These are phyloP conservation scores for Leccinum variicolor DNA, from an alignment of 768 basidiomycete species.

Conservation along the genomic window DNA sequence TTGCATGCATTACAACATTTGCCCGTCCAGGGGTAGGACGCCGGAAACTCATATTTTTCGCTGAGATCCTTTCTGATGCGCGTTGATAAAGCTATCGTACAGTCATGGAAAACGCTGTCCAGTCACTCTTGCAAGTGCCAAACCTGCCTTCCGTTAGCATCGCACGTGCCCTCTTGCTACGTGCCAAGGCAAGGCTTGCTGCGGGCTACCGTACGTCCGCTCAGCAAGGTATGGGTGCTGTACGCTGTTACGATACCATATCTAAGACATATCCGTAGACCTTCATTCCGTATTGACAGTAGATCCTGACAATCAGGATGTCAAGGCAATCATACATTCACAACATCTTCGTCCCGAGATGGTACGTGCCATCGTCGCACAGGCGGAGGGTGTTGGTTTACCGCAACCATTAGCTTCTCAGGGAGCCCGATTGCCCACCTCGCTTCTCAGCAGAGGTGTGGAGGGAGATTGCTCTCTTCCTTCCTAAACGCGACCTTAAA, in stretches of 20 bases:
- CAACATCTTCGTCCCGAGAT: constrained; percentile 52
- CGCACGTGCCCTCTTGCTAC: constrained; percentile 59
- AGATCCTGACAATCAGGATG: constrained; percentile 71
- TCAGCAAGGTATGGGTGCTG: constrained; percentile 50
- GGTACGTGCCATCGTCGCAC: constrained; percentile 31
- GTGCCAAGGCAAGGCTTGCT: constrained; percentile 62
- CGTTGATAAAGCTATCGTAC: constrained; percentile 45
- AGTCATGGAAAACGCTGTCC: constrained; percentile 71
- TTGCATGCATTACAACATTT: constrained; percentile 81
- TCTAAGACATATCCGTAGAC: constrained; percentile 39
- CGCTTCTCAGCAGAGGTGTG: constrained; percentile 69
- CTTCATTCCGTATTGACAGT: constrained; percentile 59
- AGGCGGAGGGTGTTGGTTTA: background rate
- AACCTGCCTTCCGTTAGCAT: constrained; percentile 49
- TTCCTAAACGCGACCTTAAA: constrained; percentile 64
- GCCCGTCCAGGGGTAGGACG: constrained; percentile 59
- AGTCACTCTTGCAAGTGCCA: constrained; percentile 61
- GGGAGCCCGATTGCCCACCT: constrained; percentile 43
- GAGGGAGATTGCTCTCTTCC: constrained; percentile 61
- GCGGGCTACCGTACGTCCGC: constrained; percentile 59
- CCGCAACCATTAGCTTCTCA: constrained; percentile 21
- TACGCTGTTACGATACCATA: background rate
- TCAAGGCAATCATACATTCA: constrained; percentile 55
- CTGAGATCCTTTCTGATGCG: constrained; percentile 6
- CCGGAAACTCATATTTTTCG: constrained; percentile 1